Base-by-base conservation (phyloP, 2,329 filamentous ascomycete species). In the Penicillium hordei region DNA sequence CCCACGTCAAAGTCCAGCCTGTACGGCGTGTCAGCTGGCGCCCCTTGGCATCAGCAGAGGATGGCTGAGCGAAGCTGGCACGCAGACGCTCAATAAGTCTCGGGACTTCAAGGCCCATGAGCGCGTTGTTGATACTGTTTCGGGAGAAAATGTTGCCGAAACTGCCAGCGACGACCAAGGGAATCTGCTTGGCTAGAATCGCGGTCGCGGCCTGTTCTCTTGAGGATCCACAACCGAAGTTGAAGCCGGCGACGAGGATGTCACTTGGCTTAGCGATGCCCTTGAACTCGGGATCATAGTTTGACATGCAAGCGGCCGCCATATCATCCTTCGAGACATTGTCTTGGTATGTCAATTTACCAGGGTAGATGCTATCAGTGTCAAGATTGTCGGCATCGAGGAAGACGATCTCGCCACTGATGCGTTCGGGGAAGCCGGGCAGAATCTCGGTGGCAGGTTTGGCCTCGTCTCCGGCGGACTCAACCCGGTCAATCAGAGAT, bases 311-410 rank as follows among this genome's bases (percentile, higher is more conserved):
- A 0, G 93, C 92, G 64, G 89, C 80, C 0, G 91, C 91, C 93
- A 97, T 97, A 56, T 86, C 86, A 60, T 91, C 88, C 0, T 77
- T 79, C 0, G 89, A 78, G 1, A 97, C 82, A 67, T 90, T 83
- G 70, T 97, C 93, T 71, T 95, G 91, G 76, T 97, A 97, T 0
- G 93, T 97, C 74, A 91, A 92, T 71, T 93, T 92, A 5, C 90
- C 91, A 0, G 92, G 89, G 74, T 97, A 97, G 72, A 97, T 96
- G 53, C 84, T 88, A 70, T 97, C 93, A 0, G 93, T 97, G 76
- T 94, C 90, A 72, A 97, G 86, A 76, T 96, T 95, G 72, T 92
- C 89, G 0, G 84, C 86, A 68, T 96, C 90, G 70, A 86, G 90
- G 76, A 94, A 96, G 46, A 96, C 81, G 58, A 97, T 95, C 74